These are phyloP conservation scores for Daldinia childiae DNA, from an alignment of 495 filamentous ascomycete species.

Conservation along the genomic window DNA sequence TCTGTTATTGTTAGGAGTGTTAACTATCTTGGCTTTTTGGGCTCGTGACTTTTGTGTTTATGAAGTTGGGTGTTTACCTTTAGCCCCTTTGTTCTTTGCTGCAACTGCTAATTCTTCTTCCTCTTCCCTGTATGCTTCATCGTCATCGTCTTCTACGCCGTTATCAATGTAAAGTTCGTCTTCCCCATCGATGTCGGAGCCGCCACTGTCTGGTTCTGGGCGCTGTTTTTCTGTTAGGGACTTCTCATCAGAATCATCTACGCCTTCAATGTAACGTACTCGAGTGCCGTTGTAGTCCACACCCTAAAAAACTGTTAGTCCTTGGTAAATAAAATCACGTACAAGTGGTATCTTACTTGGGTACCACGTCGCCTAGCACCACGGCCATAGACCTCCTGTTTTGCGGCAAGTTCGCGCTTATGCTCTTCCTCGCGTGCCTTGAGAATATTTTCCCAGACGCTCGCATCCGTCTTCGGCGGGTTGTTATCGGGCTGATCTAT, in stretches of 20 bases:
- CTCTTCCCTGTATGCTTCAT: constrained; percentile 25
- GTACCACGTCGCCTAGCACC: constrained; percentile 71
- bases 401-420: constrained; percentile 68
- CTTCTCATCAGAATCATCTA: constrained; percentile 38
- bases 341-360: constrained; percentile 52
- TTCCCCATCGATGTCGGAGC: constrained; percentile 39
- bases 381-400: constrained; percentile 77
- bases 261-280: constrained; percentile 47
- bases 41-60: constrained; percentile 5
- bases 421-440: constrained; percentile 82
- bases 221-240: constrained; percentile 37
- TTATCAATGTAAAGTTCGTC: constrained; percentile 43
- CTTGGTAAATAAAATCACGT: background rate
- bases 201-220: constrained; percentile 33
- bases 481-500: constrained; percentile 64
- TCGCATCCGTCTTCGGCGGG: constrained; percentile 63
- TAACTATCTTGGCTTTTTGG: constrained; percentile 14
- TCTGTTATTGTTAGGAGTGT: constrained; percentile 12
- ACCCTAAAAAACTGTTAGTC: constrained; percentile 41
- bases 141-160: constrained; percentile 29
- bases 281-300: constrained; percentile 47
- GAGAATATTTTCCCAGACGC: constrained; percentile 89
- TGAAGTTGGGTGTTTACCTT: constrained; percentile 35
- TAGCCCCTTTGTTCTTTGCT: constrained; percentile 21
- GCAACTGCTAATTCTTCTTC: background rate